phyloP scores from a whole-genome alignment of 305 asterid genomes.

The Solanum hybrid region DNA sequence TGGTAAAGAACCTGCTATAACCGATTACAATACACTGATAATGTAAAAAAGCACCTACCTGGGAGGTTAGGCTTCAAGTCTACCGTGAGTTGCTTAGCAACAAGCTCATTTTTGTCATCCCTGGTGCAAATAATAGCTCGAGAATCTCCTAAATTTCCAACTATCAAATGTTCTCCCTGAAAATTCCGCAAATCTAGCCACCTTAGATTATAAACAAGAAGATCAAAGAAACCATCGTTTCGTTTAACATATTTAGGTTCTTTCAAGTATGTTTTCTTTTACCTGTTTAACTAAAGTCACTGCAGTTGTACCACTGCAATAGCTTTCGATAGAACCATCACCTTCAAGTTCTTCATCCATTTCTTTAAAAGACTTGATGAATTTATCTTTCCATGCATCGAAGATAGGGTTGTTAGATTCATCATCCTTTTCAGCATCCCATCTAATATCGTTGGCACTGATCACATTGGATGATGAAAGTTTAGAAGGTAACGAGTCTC shows the following conservation, averaged over 20 bases:
- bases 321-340: constrained; percentile 56
- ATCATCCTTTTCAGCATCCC: constrained; percentile 10
- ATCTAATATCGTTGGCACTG: not conserved
- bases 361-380: constrained; percentile 44
- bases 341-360: constrained; percentile 69
- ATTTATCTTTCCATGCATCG: constrained; percentile 55
- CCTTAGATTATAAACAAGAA: not conserved
- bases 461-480: constrained; percentile 37
- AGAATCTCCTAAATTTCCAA: constrained; percentile 85
- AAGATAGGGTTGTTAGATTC: constrained; percentile 26
- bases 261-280: not conserved
- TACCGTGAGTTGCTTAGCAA: constrained; percentile 65
- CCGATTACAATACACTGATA: not conserved
- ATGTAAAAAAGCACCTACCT: not conserved
- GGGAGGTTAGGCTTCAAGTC: constrained; percentile 77
- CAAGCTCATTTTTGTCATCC: constrained; percentile 38
- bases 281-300: constrained; percentile 74
- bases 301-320: constrained; percentile 79
- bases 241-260: not conserved
- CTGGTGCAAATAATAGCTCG: constrained; percentile 77
- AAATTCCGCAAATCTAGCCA: not conserved
- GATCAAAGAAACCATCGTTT: not conserved
- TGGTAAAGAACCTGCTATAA: not conserved
- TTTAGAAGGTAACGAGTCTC: constrained; percentile 66
- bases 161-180: constrained; percentile 71